Base-by-base conservation (phyloP, 768 basidiomycete species). In the Termitomyces sp. region DNA sequence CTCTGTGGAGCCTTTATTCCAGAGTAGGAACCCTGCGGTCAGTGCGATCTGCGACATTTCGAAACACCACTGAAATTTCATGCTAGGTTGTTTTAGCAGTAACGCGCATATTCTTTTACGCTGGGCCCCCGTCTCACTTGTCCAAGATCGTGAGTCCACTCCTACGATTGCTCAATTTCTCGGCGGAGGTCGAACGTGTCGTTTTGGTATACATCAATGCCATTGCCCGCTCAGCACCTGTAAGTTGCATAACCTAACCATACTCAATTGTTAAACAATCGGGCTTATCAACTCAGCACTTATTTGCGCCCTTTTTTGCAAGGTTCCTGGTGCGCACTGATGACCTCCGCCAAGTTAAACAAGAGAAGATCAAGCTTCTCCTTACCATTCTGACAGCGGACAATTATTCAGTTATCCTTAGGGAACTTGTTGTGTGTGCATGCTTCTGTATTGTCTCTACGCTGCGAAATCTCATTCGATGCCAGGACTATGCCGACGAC, bases 21-120 rank as follows among this genome's bases (percentile, higher is more conserved):
- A 90, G 65, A 93, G 90, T 52, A 78, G 86, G 55, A 98, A 97
- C 70, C 86, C 95, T 14, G 91, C 95, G 5, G 93, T 95, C 62
- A 63, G 86, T 70, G 8, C n/a, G 37, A 1, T 21, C 17, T 2
- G 11, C 9, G 8, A 42, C 8, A n/a, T 14, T 4, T 17, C n/a
- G 6, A 16, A 19, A 38, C 5, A 1, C 42, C 10, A 14, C 37
- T 57, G 14, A 52, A 31, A 37, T 9, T 12, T 44, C 8, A n/a
- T 17, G 10, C 12, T 58, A 94, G 92, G 93, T 95, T 32, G 86
- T 95, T 0, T 71, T 95, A 46, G 90, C 90, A 19, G 90, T 80
- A 0, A 77, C 84, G 3, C 85, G 86, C 7, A 77, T 86, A 7
- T 83, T 91, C 59, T 93, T 88, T 69, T 91, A 94, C 67, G 73